These are phyloP conservation scores for Umbelopsis vinacea DNA, from an alignment of 192 early-diverging fungal genomes.

Conservation along the genomic window DNA sequence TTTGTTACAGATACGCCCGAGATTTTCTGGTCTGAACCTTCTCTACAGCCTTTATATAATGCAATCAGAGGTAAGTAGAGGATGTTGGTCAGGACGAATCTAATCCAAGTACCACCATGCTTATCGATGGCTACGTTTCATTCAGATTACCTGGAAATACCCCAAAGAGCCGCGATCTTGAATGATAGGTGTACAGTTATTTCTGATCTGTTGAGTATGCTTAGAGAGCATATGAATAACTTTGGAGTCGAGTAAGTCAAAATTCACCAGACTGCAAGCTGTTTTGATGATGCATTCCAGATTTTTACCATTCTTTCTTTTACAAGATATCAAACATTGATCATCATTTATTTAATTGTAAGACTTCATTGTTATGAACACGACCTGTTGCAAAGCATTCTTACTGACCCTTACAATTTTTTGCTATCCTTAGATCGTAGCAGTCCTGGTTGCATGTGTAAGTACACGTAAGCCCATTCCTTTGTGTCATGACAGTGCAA, in stretches of 20 bases:
- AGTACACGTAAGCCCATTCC: constrained; percentile 9
- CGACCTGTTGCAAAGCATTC: too few relatives aligned
- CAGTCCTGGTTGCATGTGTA: constrained; percentile 45
- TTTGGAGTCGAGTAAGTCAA: constrained; percentile 64
- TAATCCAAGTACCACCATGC: neutral
- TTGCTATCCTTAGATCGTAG: constrained; percentile 23
- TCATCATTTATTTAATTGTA: neutral
- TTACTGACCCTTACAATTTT: neutral
- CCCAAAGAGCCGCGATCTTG: constrained; percentile 60
- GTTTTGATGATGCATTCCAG: neutral
- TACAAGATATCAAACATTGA: neutral
- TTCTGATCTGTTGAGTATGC: constrained; percentile 64
- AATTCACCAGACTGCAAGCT: constrained; percentile 52
- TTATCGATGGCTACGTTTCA: neutral
- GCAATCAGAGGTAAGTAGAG: constrained; percentile 62
- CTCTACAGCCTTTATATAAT: constrained; percentile 76
- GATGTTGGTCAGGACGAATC: neutral
- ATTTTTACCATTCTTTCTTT: neutral
- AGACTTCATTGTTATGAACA: neutral
- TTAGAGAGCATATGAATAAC: constrained; percentile 61
- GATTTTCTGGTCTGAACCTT: constrained; percentile 84
- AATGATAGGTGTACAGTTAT: constrained; percentile 63
- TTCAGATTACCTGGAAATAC: constrained; percentile 69
- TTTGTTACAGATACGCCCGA: constrained; percentile 67
- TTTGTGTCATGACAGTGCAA: neutral